Percentiles rank a stretch among this genome's conserved stretches.
Evolutionary conservation across 495 filamentous ascomycete genomes (phyloP).

Genomic region (Sporormia fimetaria): DNA sequence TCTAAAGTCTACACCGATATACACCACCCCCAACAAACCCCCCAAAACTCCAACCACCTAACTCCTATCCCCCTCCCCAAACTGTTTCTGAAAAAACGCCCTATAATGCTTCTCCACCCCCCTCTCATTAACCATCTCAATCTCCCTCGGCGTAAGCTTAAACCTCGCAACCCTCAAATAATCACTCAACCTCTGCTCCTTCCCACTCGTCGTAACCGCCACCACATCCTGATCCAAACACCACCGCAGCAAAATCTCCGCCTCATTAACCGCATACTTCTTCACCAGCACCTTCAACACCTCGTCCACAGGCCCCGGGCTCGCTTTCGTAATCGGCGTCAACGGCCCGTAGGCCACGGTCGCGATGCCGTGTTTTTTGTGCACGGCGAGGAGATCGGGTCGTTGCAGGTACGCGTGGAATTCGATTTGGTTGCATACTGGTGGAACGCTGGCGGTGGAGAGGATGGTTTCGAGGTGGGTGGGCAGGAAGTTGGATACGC

Average conservation of each 20-base stretch:
- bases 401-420: slow-evolving; percentile 83
- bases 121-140: slow-evolving; percentile 48
- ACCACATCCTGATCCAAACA: slow-evolving; percentile 67
- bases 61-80: slow-evolving; percentile 47
- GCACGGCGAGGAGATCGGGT: slow-evolving; percentile 50
- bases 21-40: neutral
- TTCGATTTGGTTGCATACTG: slow-evolving; percentile 79
- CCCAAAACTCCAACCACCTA: neutral
- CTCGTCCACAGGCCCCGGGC: slow-evolving; percentile 56
- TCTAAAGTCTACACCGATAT: neutral
- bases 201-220: slow-evolving; percentile 66
- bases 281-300: slow-evolving; percentile 48
- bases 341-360: slow-evolving; percentile 60
- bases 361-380: slow-evolving; percentile 56
- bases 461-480: slow-evolving; percentile 57
- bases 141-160: slow-evolving; percentile 59
- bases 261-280: slow-evolving; percentile 67
- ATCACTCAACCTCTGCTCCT: slow-evolving; percentile 52
- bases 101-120: slow-evolving; percentile 60
- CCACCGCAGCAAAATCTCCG: slow-evolving; percentile 66
- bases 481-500: slow-evolving; percentile 70
- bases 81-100: slow-evolving; percentile 54
- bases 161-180: slow-evolving; percentile 56
- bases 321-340: slow-evolving; percentile 51
- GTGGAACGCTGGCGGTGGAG: slow-evolving; percentile 49